Evolutionary conservation across 306 rosid species (phyloP).

Genomic region (Prunus fruticosa): DNA sequence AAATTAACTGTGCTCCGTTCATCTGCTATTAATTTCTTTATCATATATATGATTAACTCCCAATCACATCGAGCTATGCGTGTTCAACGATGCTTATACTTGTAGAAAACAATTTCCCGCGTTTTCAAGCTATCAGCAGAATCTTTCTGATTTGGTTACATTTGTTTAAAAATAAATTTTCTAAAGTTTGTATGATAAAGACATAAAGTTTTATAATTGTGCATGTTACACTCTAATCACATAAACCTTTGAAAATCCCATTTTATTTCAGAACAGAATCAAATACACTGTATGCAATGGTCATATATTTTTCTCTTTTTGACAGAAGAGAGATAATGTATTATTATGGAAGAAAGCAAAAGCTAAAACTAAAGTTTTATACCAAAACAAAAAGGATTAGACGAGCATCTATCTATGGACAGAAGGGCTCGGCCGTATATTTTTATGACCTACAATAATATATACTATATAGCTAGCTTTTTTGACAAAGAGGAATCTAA

Average conservation of each 20-base stretch:
- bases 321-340: too few species aligned
- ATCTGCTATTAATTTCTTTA: background rate
- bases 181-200: constrained; percentile 36
- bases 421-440: too few species aligned
- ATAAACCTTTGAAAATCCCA: constrained; percentile 31
- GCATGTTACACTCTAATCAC: constrained; percentile 26
- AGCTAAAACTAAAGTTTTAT: too few species aligned
- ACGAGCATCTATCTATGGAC: too few species aligned
- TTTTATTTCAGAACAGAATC: constrained; percentile 23
- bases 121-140: constrained; percentile 67
- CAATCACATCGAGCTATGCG: constrained; percentile 47
- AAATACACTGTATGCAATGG: constrained; percentile 33
- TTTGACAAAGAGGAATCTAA: background rate
- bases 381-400: too few species aligned
- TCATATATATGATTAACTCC: constrained; percentile 1
- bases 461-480: background rate
- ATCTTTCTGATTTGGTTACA: constrained; percentile 40
- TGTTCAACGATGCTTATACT: constrained; percentile 64
- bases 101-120: constrained; percentile 87
- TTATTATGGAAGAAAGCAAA: too few species aligned
- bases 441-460: too few species aligned
- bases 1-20: too few species aligned
- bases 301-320: background rate
- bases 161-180: background rate
- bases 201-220: constrained; percentile 49